phyloP scores from a whole-genome alignment of 345 rosid species.

The Syzygium oleosum region DNA sequence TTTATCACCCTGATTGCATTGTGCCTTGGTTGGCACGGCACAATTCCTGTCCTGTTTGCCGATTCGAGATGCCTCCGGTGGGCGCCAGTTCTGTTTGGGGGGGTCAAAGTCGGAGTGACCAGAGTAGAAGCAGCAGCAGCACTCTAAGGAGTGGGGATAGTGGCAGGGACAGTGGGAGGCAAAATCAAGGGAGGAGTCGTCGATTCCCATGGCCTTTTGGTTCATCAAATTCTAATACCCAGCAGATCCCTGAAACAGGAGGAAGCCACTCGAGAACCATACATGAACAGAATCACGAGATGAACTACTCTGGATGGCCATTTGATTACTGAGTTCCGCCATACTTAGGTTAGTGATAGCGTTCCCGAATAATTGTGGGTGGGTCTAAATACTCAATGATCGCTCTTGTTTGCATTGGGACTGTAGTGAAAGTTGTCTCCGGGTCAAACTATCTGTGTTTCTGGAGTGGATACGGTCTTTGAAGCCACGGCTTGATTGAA shows the following conservation, averaged over 20 bases:
- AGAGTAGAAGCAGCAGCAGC: neutral
- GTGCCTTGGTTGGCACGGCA: constrained; percentile 38
- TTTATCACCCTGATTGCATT: constrained; percentile 35
- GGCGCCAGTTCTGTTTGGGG: neutral
- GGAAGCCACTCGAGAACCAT: neutral
- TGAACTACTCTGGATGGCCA: constrained; percentile 10
- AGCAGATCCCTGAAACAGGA: neutral
- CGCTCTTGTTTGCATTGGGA: neutral
- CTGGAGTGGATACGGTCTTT: neutral
- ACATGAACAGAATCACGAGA: constrained; percentile 6
- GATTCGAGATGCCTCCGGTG: constrained; percentile 18
- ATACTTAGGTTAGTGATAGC: neutral
- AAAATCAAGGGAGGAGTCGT: constrained; percentile 3
- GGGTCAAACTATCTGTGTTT: neutral
- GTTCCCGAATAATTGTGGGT: neutral
- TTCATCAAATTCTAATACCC: neutral
- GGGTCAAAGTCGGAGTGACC: neutral
- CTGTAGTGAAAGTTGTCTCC: neutral
- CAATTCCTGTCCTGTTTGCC: constrained; percentile 44
- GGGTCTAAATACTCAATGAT: neutral
- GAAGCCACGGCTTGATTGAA: neutral
- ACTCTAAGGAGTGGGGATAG: neutral
- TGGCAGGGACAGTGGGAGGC: constrained; percentile 1
- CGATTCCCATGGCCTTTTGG: constrained; percentile 1
- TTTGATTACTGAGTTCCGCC: constrained; percentile 1